Conservation (phyloP, 768 basidiomycete species). For the Clitopilus hobsonii region DNA sequence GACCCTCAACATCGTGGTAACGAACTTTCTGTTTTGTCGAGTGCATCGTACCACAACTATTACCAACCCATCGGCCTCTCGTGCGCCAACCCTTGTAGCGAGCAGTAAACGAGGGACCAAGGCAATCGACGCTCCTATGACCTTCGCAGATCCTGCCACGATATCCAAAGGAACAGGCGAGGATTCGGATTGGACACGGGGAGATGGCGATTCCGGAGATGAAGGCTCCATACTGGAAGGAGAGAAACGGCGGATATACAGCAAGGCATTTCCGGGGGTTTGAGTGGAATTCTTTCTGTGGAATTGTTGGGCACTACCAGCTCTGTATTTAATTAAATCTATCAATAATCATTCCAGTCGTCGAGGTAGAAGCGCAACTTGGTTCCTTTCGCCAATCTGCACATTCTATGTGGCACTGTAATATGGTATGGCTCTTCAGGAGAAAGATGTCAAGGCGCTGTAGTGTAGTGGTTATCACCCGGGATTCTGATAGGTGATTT, state of each 20-base stretch:
- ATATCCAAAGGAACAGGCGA: not conserved
- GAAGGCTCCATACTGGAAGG: not conserved
- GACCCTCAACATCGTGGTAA: conserved; percentile 1
- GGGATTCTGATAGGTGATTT: not conserved
- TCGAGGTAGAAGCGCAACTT: no score
- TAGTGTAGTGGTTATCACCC: not conserved
- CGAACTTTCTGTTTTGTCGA: conserved; percentile 5
- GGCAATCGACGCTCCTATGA: conserved; percentile 30
- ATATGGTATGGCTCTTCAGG: no score
- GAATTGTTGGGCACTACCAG: no score
- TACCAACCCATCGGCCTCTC: not conserved
- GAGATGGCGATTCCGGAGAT: not conserved
- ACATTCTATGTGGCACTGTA: no score
- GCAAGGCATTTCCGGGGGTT: not conserved
- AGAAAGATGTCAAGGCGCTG: conserved; percentile 3
- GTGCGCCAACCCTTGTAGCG: not conserved
- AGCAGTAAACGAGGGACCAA: conserved; percentile 25
- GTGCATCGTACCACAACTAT: not conserved
- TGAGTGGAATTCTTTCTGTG: not conserved
- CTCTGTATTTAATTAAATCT: no score
- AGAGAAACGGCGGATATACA: not conserved
- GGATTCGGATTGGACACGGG: not conserved
- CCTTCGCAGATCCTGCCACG: not conserved
- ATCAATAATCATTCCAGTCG: no score
- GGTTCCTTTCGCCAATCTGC: no score